phyloP scores from a whole-genome alignment of 139 green algal species.

The Dunaliella sp. region DNA sequence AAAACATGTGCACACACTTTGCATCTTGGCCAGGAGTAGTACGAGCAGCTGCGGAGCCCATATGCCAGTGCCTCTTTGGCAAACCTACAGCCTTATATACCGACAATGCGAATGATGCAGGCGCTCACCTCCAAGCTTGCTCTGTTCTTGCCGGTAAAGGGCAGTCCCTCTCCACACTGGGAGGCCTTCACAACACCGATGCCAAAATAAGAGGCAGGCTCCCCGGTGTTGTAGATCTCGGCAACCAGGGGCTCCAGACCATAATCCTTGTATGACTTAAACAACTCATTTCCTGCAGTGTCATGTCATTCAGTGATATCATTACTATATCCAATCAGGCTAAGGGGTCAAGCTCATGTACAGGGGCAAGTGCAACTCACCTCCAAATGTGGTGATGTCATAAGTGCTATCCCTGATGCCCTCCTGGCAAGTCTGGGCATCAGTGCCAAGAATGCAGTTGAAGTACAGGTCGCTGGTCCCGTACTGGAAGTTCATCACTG shows the following conservation, averaged over 20 bases:
- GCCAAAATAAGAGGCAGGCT: background rate
- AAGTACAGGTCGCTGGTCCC: background rate
- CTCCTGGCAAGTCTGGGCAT: background rate
- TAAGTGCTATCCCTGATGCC: background rate
- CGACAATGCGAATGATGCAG: no score
- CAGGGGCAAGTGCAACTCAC: no score
- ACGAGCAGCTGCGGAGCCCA: no score
- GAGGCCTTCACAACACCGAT: background rate
- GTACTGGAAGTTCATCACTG: background rate
- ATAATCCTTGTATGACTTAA: background rate
- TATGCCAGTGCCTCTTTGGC: no score
- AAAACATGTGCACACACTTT: no score
- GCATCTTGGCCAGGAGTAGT: no score
- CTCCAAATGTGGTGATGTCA: background rate
- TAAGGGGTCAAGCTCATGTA: no score
- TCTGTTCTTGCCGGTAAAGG: background rate
- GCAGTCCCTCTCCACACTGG: background rate
- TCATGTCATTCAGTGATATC: no score
- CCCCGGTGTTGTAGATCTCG: background rate
- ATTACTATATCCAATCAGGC: no score
- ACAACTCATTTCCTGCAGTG: background rate
- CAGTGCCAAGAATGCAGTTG: background rate
- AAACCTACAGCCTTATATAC: no score
- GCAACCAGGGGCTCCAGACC: background rate
- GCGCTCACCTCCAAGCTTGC: background rate